Conservation (phyloP, 83 land plant genomes). For the Thuja plicata region DNA sequence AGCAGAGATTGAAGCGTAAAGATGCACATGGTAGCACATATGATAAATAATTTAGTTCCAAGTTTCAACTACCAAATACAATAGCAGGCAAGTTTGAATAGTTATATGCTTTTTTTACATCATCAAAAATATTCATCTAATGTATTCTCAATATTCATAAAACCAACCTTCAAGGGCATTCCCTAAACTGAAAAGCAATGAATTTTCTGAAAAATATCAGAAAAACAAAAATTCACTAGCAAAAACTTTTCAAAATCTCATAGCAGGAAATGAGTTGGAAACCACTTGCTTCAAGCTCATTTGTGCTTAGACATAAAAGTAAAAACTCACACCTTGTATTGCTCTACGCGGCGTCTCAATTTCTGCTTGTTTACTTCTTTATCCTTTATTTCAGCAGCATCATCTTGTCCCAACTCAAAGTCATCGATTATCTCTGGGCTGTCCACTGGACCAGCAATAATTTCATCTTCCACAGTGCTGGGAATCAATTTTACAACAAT, state of each 20-base stretch:
- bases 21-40: neutral
- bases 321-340: slow-evolving; percentile 68
- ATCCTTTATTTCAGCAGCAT: slow-evolving; percentile 82
- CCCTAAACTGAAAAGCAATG: neutral
- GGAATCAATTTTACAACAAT: slow-evolving; percentile 22
- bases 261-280: neutral
- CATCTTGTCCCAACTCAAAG: slow-evolving; percentile 90
- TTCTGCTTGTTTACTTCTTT: slow-evolving; percentile 86
- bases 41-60: neutral
- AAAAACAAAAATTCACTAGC: neutral
- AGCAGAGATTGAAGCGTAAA: neutral
- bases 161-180: neutral
- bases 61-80: neutral
- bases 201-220: neutral
- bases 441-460: slow-evolving; percentile 82
- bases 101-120: neutral
- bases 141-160: neutral
- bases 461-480: slow-evolving; percentile 97
- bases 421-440: slow-evolving; percentile 92
- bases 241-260: neutral
- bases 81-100: neutral
- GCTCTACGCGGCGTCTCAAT: slow-evolving; percentile 70
- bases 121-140: neutral
- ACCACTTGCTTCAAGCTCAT: slow-evolving; percentile 7
- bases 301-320: neutral